Evolutionary conservation across 805 yeast species (phyloP), one percentile per base, ranked within the genome.

Genomic region (Starmerella kuoi): DNA sequence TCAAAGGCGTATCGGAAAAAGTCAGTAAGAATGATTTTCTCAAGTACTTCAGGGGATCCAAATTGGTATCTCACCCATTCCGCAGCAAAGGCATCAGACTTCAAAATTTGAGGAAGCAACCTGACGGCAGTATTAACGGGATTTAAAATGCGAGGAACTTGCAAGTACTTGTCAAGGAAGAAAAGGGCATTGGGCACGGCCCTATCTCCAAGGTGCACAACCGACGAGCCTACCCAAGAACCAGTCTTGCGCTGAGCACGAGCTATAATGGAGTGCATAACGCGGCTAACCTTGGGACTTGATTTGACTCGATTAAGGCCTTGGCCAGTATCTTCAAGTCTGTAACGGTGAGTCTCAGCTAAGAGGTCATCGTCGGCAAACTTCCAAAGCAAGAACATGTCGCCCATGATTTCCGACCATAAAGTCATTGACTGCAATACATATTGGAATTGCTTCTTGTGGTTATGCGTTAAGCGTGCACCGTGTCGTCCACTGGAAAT

Each of bases 121-220:
- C 65, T 56, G 26, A 82, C 56, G 31, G 74, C 72, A 26, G 68
- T 67, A 54, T 78, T 80, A 36, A 81, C 74, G 2, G 93, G 93
- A 33, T 75, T 80, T 51, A 81, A 61, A 28, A 81, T 80, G 38
- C 77, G 70, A 24, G 91, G 91, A 2, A 82, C 83, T 58, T 81
- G 93, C 24, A 78, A 71, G 56, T 81, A 81, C 57, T 82, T 81
- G 59, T 81, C 91, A 40, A 81, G 61, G 64, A 81, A 81, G 56
- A 80, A 80, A 46, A 82, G 58, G 0, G 88, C 86, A 57, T 81
- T 81, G 2, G 93, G 93, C 4, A 81, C 93, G 1, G 87, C 81
- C 52, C 77, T 79, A 58, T 81, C 93, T 31, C 91, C 93, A 15
- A 82, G 55, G 59, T 81, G 93, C 20, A 81, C 80, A 19, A 79